These are phyloP conservation scores for Plasmopara muralis DNA, from an alignment of 352 stramenopile species.

Conservation along the genomic window DNA sequence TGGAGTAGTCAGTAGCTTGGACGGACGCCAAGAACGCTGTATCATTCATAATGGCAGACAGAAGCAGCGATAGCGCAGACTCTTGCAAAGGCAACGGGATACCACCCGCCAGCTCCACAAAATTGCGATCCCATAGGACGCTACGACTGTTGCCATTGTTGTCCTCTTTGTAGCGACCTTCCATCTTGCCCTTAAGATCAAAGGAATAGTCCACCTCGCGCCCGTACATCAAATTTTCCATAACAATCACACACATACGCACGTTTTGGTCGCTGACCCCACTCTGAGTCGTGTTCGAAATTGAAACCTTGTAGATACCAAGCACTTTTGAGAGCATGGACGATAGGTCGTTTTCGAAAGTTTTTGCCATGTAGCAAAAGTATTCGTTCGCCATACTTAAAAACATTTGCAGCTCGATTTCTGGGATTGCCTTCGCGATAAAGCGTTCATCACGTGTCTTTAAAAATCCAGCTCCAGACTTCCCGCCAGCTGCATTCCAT, in stretches of 20 bases:
- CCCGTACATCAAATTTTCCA: slow-evolving; percentile 86
- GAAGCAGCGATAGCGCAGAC: slow-evolving; percentile 67
- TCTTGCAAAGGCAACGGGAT: slow-evolving; percentile 81
- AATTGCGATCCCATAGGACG: slow-evolving; percentile 84
- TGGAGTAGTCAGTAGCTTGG: slow-evolving; percentile 84
- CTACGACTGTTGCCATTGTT: slow-evolving; percentile 25
- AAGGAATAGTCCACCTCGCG: slow-evolving; percentile 83
- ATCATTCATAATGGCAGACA: slow-evolving; percentile 83
- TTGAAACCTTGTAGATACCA: slow-evolving; percentile 82
- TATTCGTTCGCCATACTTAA: slow-evolving; percentile 87
- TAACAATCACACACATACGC: slow-evolving; percentile 84
- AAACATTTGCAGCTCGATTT: slow-evolving; percentile 87
- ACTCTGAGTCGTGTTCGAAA: slow-evolving; percentile 40
- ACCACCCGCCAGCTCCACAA: slow-evolving; percentile 75
- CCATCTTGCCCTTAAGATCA: slow-evolving; percentile 85
- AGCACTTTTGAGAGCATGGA: slow-evolving; percentile 87
- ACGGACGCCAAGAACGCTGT: slow-evolving; percentile 79
- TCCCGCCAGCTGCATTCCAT: slow-evolving; percentile 81
- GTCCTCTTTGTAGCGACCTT: slow-evolving; percentile 64
- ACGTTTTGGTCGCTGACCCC: slow-evolving; percentile 54
- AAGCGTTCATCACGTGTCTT: slow-evolving; percentile 85
- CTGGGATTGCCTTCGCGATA: slow-evolving; percentile 80
- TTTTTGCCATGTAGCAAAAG: slow-evolving; percentile 86
- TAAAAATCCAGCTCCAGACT: slow-evolving; percentile 78
- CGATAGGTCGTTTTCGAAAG: slow-evolving; percentile 78